Percentiles rank a stretch among this genome's conserved stretches.
Conservation (phyloP, 495 filamentous ascomycete species). For the Melanomma pulvis-pyrius region DNA sequence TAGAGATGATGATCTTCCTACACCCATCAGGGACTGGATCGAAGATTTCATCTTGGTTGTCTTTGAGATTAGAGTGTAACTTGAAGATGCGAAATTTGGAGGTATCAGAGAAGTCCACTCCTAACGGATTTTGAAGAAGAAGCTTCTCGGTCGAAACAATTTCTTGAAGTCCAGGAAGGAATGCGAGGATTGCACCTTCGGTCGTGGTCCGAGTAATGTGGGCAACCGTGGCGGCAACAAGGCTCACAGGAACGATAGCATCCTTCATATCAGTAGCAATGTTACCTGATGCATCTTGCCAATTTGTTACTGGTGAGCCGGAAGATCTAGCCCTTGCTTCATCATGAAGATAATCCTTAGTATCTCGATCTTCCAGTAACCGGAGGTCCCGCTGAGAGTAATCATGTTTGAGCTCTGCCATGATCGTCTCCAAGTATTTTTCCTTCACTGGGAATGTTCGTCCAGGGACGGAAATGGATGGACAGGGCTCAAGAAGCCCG, state of each 20-base stretch:
- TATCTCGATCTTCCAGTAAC: not conserved
- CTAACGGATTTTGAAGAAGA: conserved; percentile 42
- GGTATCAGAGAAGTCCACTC: conserved; percentile 52
- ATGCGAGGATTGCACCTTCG: conserved; percentile 59
- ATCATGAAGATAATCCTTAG: not conserved
- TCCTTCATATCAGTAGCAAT: conserved; percentile 34
- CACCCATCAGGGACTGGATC: conserved; percentile 52
- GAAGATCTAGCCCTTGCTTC: not conserved
- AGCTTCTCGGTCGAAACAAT: conserved; percentile 49
- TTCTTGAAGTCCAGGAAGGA: conserved; percentile 60
- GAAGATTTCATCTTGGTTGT: conserved; percentile 53
- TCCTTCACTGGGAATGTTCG: conserved; percentile 59
- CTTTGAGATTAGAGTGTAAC: conserved; percentile 57
- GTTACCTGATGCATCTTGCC: not conserved
- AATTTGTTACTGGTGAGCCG: not conserved
- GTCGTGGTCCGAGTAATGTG: conserved; percentile 55
- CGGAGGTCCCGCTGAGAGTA: conserved; percentile 22
- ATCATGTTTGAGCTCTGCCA: conserved; percentile 44
- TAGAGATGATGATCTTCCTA: conserved; percentile 60
- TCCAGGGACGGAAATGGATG: conserved; percentile 58
- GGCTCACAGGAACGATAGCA: conserved; percentile 51
- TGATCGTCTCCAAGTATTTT: conserved; percentile 56
- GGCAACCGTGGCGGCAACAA: conserved; percentile 54
- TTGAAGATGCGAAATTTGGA: conserved; percentile 52
- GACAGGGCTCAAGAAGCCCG: conserved; percentile 44